Conservation (phyloP, 768 basidiomycete species). For the Pulveroboletus sp. region DNA sequence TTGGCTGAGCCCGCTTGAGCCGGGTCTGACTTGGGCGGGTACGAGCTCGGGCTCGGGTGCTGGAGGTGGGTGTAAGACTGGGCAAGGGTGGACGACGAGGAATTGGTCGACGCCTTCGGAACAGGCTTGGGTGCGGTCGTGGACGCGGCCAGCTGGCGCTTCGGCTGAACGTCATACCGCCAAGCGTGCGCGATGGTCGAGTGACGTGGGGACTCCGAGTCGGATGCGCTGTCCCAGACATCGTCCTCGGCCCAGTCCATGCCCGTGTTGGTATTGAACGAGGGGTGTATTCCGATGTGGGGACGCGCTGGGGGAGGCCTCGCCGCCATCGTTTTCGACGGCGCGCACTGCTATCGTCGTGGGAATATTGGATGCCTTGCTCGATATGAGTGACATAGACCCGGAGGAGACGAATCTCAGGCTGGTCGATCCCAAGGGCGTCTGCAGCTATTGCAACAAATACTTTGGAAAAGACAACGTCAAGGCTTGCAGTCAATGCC, state of each 20-base stretch:
- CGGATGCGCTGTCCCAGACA: slow-evolving; percentile 81
- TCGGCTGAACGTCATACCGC: slow-evolving; percentile 30
- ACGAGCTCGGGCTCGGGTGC: slow-evolving; percentile 71
- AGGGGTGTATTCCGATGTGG: slow-evolving; percentile 61
- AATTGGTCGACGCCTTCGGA: slow-evolving; percentile 43
- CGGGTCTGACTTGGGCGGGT: slow-evolving; percentile 53
- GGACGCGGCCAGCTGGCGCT: slow-evolving; percentile 29
- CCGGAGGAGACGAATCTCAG: too few relatives aligned
- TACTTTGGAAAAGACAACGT: slow-evolving; percentile 24
- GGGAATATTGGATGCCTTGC: slow-evolving; percentile 6
- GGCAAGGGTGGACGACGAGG: slow-evolving; percentile 65
- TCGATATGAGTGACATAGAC: too few relatives aligned
- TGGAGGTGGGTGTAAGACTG: slow-evolving; percentile 80
- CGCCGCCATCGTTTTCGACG: slow-evolving; percentile 41
- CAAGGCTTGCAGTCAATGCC: slow-evolving; percentile 23
- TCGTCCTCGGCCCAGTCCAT: slow-evolving; percentile 82
- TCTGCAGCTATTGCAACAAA: slow-evolving; percentile 22
- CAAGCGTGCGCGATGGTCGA: slow-evolving; percentile 47
- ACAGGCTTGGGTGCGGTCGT: slow-evolving; percentile 52
- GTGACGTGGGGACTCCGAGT: slow-evolving; percentile 65
- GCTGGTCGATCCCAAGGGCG: slow-evolving; percentile 20
- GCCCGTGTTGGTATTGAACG: slow-evolving; percentile 41
- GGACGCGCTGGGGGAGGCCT: slow-evolving; percentile 71
- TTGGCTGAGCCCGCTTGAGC: slow-evolving; percentile 41
- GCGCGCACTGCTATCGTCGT: slow-evolving; percentile 14